Percentiles rank a stretch among this genome's conserved stretches.
phyloP scores from a whole-genome alignment of 2,329 filamentous ascomycete genomes.

The Monosporascus sp. region DNA sequence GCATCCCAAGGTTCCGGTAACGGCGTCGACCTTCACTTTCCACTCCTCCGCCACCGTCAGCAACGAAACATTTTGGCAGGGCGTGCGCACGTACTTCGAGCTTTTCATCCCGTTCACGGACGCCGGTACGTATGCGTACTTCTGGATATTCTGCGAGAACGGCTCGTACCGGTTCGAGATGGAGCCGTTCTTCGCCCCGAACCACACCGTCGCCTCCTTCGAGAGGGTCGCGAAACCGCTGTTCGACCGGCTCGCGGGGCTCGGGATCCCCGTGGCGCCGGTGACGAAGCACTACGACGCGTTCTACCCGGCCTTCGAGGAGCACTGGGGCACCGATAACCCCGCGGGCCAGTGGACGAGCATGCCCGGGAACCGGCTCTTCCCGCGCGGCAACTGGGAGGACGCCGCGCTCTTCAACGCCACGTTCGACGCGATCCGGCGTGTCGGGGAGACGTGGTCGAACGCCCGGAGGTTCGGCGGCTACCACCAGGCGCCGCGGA shows the following conservation, averaged over 20 bases:
- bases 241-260: constrained; percentile 12
- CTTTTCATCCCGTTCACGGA: constrained; percentile 18
- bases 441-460: constrained; percentile 14
- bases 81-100: constrained; percentile 11
- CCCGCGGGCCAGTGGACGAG: constrained; percentile 16
- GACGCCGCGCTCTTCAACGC: constrained; percentile 24
- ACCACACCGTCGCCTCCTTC: constrained; percentile 5
- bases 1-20: constrained; percentile 7
- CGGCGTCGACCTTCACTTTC: constrained; percentile 3
- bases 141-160: constrained; percentile 1
- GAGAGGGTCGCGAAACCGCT: constrained; percentile 17
- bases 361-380: constrained; percentile 28
- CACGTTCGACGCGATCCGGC: constrained; percentile 19
- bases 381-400: constrained; percentile 29
- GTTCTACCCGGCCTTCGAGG: constrained; percentile 27
- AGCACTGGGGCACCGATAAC: constrained; percentile 22
- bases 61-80: constrained; percentile 14
- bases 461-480: constrained; percentile 18
- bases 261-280: constrained; percentile 12
- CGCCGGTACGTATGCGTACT: constrained; percentile 20
- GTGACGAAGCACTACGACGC: constrained; percentile 23
- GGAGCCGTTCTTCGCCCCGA: constrained; percentile 15
- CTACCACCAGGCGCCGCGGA: constrained; percentile 7
- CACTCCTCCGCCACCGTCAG: constrained; percentile 12
- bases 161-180: constrained; percentile 5